phyloP scores from a whole-genome alignment of 106 monocot genomes.

The Dendrobium officinale region DNA sequence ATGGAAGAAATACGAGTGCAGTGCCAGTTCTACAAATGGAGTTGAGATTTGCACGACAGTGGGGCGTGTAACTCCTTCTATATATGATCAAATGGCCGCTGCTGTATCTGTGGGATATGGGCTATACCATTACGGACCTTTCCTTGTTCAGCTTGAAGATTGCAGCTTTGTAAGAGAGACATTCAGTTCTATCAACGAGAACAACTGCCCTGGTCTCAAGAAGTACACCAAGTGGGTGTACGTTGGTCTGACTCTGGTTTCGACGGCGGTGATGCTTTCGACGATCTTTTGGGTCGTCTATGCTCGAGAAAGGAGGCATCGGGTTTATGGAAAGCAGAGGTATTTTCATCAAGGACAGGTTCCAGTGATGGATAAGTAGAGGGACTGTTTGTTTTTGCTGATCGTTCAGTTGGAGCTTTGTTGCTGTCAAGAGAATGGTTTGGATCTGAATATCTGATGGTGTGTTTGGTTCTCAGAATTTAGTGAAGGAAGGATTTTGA shows the following conservation, averaged over 20 bases:
- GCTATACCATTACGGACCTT: conserved; percentile 63
- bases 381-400: no score
- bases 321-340: conserved; percentile 29
- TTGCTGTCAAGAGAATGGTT: no score
- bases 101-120: conserved; percentile 47
- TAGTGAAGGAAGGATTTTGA: no score
- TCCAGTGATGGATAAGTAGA: no score
- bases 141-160: conserved; percentile 57
- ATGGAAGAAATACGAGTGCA: conserved; percentile 36
- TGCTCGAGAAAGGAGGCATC: conserved; percentile 63
- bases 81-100: conserved; percentile 52
- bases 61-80: conserved; percentile 40
- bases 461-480: no score
- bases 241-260: conserved; percentile 52
- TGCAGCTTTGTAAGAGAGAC: conserved; percentile 84
- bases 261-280: conserved; percentile 75
- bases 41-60: conserved; percentile 28
- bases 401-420: no score
- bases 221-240: conserved; percentile 56
- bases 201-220: conserved; percentile 62
- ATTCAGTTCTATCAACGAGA: conserved; percentile 34
- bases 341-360: neutral
- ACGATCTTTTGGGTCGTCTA: conserved; percentile 82
- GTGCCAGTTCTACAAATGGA: neutral
- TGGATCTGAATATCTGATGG: no score